Evolutionary conservation across 164 flowering plant species (phyloP), one percentile per base, ranked within the genome.

Genomic region (Magnolia kwangsiensis): DNA sequence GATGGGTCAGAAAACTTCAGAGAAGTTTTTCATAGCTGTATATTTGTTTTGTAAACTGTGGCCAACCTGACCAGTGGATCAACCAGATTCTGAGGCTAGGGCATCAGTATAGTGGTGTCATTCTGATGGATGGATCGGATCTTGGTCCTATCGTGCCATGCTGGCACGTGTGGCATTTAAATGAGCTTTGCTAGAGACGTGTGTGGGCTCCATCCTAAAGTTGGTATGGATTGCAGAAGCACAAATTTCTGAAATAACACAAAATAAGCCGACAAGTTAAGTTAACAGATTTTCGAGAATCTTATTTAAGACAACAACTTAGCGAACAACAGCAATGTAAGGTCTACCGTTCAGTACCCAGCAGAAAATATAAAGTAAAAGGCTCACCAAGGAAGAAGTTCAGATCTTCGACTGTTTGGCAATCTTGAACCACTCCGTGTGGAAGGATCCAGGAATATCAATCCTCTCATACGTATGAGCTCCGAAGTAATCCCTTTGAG

Each of bases 351-450:
- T 61, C 23, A 45, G 23, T 31, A 21, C 23, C 55, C 4, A 1
- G 58, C 9, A 29, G 7, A 70, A 37, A 8, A 68, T 65, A 24
- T 29, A 29, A 68, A 31, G 49, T 8, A 29, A 14, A 68, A 68
- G 9, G 45, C 31, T 31, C n/a, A 68, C 19, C 49, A 4, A 68
- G 19, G 71, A 50, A 5, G 63, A 77, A 21, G 68, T 19, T 68
- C 51, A 78, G 7, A 67, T 72, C 78, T 75, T 75, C 45, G 76
- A 75, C 50, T 75, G 78, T 10, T 77, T 77, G 14, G 96, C 96
- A 20, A 88, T 71, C 87, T 90, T 91, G 83, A 87, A 87, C 96
- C 96, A 91, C 79, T 91, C 94, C 0, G 94, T 90, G 71, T 91
- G 93, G 85, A 86, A 90, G 20, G 89, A 78, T 31, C 96, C 96